A percentile compares a stretch with the other conserved stretches of the same genome.
Evolutionary conservation across 2,329 filamentous ascomycete species (phyloP).

Genomic region (Aureobasidium sp.): DNA sequence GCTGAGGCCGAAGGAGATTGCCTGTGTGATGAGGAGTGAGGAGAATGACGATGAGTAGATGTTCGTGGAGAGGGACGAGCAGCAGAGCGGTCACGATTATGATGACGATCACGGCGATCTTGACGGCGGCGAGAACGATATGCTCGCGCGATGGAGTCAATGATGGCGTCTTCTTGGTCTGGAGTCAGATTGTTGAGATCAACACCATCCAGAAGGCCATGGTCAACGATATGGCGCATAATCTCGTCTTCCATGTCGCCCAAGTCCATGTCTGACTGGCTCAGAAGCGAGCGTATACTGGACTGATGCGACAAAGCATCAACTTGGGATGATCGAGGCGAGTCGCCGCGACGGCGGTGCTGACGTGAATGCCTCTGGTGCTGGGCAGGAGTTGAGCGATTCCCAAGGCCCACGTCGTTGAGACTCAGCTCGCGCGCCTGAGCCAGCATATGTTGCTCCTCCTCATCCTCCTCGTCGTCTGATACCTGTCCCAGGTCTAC

Average conservation of each 20-base stretch:
- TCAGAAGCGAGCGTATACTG: conserved; percentile 76
- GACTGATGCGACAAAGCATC: conserved; percentile 56
- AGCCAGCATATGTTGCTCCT: conserved; percentile 52
- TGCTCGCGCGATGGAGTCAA: conserved; percentile 80
- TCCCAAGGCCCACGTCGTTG: conserved; percentile 45
- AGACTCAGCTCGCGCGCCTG: conserved; percentile 67
- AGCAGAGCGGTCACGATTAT: background rate
- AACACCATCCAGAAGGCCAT: conserved; percentile 78
- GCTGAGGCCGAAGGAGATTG: background rate
- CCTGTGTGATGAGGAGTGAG: background rate
- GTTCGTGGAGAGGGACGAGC: background rate
- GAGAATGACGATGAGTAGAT: conserved; percentile 1
- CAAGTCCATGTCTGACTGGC: conserved; percentile 67
- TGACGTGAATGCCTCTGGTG: background rate
- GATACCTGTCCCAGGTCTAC: conserved; percentile 45
- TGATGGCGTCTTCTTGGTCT: conserved; percentile 79
- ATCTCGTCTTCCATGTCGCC: conserved; percentile 81
- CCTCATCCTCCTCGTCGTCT: conserved; percentile 42
- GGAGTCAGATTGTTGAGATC: conserved; percentile 82
- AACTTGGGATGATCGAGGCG: background rate
- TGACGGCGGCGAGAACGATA: conserved; percentile 57
- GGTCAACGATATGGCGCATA: conserved; percentile 76
- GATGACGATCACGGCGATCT: conserved; percentile 35
- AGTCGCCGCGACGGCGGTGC: background rate
- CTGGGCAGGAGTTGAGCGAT: background rate